These are phyloP conservation scores for Brassica juncea DNA, from an alignment of 345 rosid species.

Conservation along the genomic window DNA sequence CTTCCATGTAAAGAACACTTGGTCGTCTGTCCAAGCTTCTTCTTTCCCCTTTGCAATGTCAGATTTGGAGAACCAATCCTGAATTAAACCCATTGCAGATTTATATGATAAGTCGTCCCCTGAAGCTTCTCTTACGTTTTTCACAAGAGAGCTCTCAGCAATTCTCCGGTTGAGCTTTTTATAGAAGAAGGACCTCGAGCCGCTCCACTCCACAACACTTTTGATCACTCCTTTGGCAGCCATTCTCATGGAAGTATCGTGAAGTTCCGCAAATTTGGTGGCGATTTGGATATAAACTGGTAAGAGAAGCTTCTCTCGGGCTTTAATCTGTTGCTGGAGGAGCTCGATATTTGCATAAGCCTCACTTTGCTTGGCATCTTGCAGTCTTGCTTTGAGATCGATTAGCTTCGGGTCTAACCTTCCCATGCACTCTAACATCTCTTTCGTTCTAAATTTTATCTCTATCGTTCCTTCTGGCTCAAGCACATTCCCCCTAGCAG, in stretches of 20 bases:
- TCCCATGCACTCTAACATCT: slow-evolving; percentile 95
- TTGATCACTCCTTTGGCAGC: slow-evolving; percentile 91
- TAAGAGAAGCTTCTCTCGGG: slow-evolving; percentile 84
- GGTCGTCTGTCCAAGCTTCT: slow-evolving; percentile 78
- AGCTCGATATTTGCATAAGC: slow-evolving; percentile 47
- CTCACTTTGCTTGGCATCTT: slow-evolving; percentile 63
- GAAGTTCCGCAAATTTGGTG: slow-evolving; percentile 93
- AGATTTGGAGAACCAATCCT: slow-evolving; percentile 79
- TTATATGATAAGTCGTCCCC: slow-evolving; percentile 66
- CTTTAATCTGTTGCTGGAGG: slow-evolving; percentile 68
- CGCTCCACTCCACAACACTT: slow-evolving; percentile 84
- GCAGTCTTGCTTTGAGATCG: slow-evolving; percentile 60
- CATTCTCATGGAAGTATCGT: slow-evolving; percentile 92
- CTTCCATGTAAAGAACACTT: slow-evolving; percentile 85
- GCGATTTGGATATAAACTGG: slow-evolving; percentile 91
- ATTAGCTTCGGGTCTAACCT: slow-evolving; percentile 83
- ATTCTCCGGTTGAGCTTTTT: slow-evolving; percentile 73
- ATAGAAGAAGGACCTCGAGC: slow-evolving; percentile 71
- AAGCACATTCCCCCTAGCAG: slow-evolving; percentile 94
- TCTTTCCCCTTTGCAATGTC: slow-evolving; percentile 52
- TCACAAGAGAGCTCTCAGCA: slow-evolving; percentile 70
- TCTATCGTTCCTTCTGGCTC: slow-evolving; percentile 99
- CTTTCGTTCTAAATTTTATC: slow-evolving; percentile 91
- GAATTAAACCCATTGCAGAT: slow-evolving; percentile 65
- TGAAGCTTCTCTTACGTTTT: slow-evolving; percentile 60